Evolutionary conservation across 306 rosid genomes (phyloP), one percentile per base, ranked within the genome.

Genomic region (Prunus mira): DNA sequence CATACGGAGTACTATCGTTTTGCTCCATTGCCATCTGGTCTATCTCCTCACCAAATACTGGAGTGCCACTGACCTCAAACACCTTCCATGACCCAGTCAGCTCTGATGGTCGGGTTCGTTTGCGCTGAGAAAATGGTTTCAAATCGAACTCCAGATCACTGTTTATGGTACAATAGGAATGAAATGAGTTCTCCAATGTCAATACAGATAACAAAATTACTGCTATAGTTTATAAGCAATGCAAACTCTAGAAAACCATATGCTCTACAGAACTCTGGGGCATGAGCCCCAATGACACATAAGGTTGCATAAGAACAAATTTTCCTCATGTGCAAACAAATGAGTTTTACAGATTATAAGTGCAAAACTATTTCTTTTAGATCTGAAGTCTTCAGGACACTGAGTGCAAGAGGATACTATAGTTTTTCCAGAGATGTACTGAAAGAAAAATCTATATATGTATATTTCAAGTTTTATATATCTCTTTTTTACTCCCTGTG

Each of bases 61-160:
- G 98, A 30, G 92, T 95, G 0, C 92, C 96, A 20, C 93, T 88
- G 38, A 95, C 87, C 80, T 95, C 96, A 22, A 90, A 95, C 67
- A 90, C 96, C 86, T 92, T 95, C 98, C 98, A 95, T 3, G 93
- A 90, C 25, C 98, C 98, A 9, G 81, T 72, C 67, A 95, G 82
- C 81, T 95, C 96, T 1, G 86, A 84, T 62, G 93, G 95, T 32
- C 76, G 83, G 43, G 87, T 85, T 77, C 97, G 88, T 75, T 82
- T 92, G 73, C 93, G 87, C 68, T 80, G 96, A 34, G 98, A 95
- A 51, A 92, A 87, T 76, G 91, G 96, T 82, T 86, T 82, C 73
- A 81, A 30, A 50, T 90, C 85, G 3, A 92, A 84, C 74, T 84
- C 95, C 73, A 76, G 6, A 57, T 85, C 90, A 79, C 96, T 90